phyloP scores from a whole-genome alignment of 768 basidiomycete genomes.

The Kwoniella botswanensis region DNA sequence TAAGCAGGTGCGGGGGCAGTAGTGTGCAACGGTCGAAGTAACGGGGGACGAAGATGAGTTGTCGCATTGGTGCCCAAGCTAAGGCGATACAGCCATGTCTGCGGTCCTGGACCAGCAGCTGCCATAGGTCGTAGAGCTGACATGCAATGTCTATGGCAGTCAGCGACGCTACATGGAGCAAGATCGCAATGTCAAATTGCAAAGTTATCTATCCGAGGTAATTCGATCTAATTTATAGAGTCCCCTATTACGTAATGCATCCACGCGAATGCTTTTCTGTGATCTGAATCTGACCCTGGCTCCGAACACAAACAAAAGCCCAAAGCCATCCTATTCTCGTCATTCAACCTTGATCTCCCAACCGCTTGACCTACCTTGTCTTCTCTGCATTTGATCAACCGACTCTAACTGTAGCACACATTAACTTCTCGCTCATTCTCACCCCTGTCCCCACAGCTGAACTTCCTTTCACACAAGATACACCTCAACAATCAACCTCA shows the following conservation, averaged over 20 bases:
- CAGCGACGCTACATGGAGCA: no score
- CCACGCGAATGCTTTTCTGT: constrained; percentile 24
- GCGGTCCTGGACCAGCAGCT: constrained; percentile 16
- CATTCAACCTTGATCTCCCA: constrained; percentile 10
- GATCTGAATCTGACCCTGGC: neutral
- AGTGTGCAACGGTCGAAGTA: neutral
- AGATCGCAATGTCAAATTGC: no score
- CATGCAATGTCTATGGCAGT: neutral
- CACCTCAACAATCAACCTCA: neutral
- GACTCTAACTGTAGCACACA: no score
- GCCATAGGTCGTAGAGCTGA: neutral
- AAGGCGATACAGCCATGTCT: constrained; percentile 13
- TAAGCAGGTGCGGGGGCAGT: neutral
- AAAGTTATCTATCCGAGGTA: no score
- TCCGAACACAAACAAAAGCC: constrained; percentile 8
- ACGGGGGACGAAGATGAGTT: neutral
- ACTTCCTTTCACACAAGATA: neutral
- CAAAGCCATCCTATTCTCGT: neutral
- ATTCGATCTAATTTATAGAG: no score
- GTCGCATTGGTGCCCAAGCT: neutral
- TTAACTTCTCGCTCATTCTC: neutral
- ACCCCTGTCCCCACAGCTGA: no score
- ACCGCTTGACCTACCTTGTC: neutral
- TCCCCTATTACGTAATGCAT: constrained; percentile 14
- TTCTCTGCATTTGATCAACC: no score